Evolutionary conservation across 208 protist genomes (phyloP).

Genomic region (Trypanosomatidae sp.): DNA sequence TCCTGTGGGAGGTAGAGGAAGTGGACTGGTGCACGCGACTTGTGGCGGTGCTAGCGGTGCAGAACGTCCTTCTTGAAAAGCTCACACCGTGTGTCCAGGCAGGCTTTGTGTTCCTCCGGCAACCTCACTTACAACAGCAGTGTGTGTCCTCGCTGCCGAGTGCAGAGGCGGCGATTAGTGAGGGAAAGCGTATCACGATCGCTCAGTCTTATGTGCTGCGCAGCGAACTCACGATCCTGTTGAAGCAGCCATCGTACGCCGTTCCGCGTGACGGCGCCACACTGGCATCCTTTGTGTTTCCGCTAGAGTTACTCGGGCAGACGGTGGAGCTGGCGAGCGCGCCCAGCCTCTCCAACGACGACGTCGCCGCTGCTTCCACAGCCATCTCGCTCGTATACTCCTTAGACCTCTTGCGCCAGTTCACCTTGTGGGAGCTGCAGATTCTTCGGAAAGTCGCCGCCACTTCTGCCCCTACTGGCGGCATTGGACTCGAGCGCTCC

Average conservation of each 20-base stretch:
- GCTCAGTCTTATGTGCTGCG: conserved; percentile 24
- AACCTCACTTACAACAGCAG: conserved; percentile 18
- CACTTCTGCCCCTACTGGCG: background rate
- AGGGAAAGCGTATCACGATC: conserved; percentile 14
- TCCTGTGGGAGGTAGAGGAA: conserved; percentile 66
- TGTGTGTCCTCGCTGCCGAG: conserved; percentile 20
- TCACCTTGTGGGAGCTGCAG: conserved; percentile 61
- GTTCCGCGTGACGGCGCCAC: conserved; percentile 20
- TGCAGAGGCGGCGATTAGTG: conserved; percentile 1
- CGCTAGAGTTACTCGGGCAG: conserved; percentile 14
- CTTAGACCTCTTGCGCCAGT: conserved; percentile 57
- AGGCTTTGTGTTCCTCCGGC: conserved; percentile 40
- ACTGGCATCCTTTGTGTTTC: conserved; percentile 26
- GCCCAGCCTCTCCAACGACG: background rate
- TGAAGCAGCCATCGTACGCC: conserved; percentile 19
- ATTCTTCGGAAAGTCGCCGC: conserved; percentile 41
- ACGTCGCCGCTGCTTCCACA: background rate
- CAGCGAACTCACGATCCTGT: conserved; percentile 18
- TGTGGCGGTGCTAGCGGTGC: conserved; percentile 32
- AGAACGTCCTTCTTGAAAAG: conserved; percentile 26
- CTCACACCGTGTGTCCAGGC: conserved; percentile 50
- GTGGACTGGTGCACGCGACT: conserved; percentile 49
- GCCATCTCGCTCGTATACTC: conserved; percentile 25
- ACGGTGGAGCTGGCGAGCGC: background rate
- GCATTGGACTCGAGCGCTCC: conserved; percentile 14